Percentiles rank a stretch among this genome's conserved stretches.
phyloP scores from a whole-genome alignment of 148 eudicot genomes.

The Dysphania ambrosioides region DNA sequence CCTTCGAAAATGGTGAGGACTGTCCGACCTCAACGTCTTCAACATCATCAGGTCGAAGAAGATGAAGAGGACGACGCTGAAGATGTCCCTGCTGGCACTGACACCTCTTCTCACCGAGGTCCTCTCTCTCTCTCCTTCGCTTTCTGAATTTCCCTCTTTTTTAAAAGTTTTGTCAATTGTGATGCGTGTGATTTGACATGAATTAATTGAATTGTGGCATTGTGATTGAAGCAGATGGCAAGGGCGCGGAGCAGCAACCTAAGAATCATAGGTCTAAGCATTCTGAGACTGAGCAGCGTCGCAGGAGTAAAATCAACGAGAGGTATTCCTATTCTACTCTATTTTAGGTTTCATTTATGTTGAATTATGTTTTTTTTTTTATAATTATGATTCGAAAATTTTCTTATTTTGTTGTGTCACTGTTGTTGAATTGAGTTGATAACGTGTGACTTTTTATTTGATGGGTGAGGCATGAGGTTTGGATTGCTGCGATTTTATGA shows the following conservation, averaged over 20 bases:
- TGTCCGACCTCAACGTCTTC: slow-evolving; percentile 30
- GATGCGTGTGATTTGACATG: neutral
- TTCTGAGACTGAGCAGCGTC: slow-evolving; percentile 94
- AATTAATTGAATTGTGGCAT: slow-evolving; percentile 9
- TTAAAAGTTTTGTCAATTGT: neutral
- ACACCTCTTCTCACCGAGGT: slow-evolving; percentile 64
- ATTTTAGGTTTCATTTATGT: neutral
- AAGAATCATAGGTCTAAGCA: slow-evolving; percentile 68
- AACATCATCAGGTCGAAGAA: slow-evolving; percentile 24
- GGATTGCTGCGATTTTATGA: neutral
- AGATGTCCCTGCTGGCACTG: slow-evolving; percentile 41
- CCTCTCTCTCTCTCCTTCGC: slow-evolving; percentile 3
- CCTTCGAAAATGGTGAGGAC: slow-evolving; percentile 37
- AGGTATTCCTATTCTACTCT: slow-evolving; percentile 38
- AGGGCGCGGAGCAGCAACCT: slow-evolving; percentile 48
- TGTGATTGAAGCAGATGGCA: slow-evolving; percentile 41
- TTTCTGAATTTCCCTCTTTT: neutral
- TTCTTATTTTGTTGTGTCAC: neutral
- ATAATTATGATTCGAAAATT: neutral
- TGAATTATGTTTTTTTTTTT: neutral
- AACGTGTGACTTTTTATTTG: neutral
- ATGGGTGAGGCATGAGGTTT: neutral
- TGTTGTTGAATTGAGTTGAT: neutral
- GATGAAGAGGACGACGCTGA: slow-evolving; percentile 62
- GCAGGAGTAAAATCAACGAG: slow-evolving; percentile 88